Percentiles rank a stretch among this genome's conserved stretches.
phyloP scores from a whole-genome alignment of 208 protist genomes.

The Crithidia acanthocephali region DNA sequence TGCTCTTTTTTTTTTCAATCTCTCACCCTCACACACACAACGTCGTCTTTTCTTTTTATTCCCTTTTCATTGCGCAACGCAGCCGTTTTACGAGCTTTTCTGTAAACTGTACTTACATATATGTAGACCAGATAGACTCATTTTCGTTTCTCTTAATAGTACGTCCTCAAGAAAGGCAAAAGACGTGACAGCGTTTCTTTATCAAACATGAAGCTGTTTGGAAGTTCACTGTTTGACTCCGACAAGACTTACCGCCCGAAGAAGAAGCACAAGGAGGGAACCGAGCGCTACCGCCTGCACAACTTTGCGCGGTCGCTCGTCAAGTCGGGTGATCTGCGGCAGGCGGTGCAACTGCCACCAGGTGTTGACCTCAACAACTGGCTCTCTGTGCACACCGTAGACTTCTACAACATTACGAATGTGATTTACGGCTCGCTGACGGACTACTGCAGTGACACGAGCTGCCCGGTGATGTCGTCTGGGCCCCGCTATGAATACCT shows the following conservation, averaged over 20 bases:
- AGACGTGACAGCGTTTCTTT: too few species aligned
- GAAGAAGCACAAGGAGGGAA: constrained; percentile 95
- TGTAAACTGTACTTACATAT: too few species aligned
- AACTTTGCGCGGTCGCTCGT: constrained; percentile 86
- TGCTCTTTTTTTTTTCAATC: too few species aligned
- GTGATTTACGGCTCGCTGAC: constrained; percentile 98
- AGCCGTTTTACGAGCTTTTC: too few species aligned
- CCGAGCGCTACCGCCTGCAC: constrained; percentile 95
- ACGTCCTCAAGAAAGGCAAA: too few species aligned
- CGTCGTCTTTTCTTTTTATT: too few species aligned
- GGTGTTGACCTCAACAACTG: constrained; percentile 98
- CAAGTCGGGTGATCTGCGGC: constrained; percentile 93
- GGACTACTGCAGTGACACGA: constrained; percentile 97
- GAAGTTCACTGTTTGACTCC: constrained; percentile 87
- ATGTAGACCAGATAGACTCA: too few species aligned
- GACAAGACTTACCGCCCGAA: constrained; percentile 96
- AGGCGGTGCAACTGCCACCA: constrained; percentile 95
- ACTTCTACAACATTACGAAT: constrained; percentile 99
- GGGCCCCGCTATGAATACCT: constrained; percentile 97
- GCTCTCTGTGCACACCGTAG: constrained; percentile 98
- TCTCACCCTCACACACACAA: background rate
- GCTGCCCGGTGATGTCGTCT: constrained; percentile 97
- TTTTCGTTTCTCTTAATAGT: too few species aligned
- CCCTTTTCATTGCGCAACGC: too few species aligned
- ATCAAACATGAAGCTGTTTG: constrained; percentile 72